Evolutionary conservation across 176 grass and related monocot genomes (phyloP).

Genomic region (Oryza australiensis): DNA sequence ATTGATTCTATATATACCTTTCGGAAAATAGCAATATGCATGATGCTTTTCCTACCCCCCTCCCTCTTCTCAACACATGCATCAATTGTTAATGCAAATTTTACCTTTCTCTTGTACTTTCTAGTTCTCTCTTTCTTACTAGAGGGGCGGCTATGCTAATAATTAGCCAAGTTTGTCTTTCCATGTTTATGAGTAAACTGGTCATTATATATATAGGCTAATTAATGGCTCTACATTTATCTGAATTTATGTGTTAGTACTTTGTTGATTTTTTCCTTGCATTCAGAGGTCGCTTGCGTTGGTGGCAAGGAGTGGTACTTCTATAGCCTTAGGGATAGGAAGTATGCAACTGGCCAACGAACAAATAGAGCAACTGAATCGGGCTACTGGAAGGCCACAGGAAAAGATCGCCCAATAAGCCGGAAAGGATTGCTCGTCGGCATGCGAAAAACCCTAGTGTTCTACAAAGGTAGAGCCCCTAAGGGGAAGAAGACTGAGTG

Average conservation of each 20-base stretch:
- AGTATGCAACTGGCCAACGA: constrained; percentile 80
- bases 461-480: constrained; percentile 90
- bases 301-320: constrained; percentile 96
- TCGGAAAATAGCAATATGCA: constrained; percentile 1
- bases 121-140: background rate
- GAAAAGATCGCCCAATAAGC: constrained; percentile 73
- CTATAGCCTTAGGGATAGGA: constrained; percentile 78
- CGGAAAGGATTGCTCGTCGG: constrained; percentile 65
- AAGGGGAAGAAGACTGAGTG: constrained; percentile 95
- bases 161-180: background rate
- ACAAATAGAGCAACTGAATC: constrained; percentile 89
- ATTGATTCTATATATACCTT: constrained; percentile 2
- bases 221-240: background rate
- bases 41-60: background rate
- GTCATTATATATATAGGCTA: background rate
- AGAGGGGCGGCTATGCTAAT: background rate
- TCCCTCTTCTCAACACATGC: too few relatives aligned
- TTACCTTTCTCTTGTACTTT: background rate
- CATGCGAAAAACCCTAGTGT: constrained; percentile 97
- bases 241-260: background rate
- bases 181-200: background rate
- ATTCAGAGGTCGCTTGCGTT: constrained; percentile 75
- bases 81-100: background rate
- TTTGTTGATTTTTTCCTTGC: background rate
- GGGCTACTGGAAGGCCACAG: constrained; percentile 94